Base-by-base conservation (phyloP, 208 protist species). In the Polymyxa betae region DNA sequence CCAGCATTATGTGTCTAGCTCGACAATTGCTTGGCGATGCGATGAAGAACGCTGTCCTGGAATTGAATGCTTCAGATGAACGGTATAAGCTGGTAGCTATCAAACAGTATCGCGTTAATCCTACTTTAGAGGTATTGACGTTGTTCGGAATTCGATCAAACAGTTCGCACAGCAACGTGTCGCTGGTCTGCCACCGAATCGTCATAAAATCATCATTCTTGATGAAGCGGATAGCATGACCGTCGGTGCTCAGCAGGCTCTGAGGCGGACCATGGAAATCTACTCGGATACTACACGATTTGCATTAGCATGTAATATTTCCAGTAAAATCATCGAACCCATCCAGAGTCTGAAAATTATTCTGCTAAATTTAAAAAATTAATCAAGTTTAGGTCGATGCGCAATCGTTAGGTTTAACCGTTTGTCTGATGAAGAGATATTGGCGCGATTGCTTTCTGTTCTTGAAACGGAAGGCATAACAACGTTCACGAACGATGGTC, bases 281-380 rank as follows among this genome's bases (percentile, higher is more conserved):
- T 97, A 98, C 93, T 97, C 97, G 66, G 93, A 92, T 90, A 99
- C 97, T 0, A 99, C 98, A 0, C 95, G 98, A 45, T 99, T 99
- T 94, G 98, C 98, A 60, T 96, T 99, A 87, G 98, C 98, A 24
- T 99, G 98, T 94, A 99, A 99, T 94, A 96, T 95, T 49, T 98
- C 97, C 77, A 96, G 94, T 72, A 99, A 99, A 93, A 99, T 99
- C 52, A 99, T 99, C 90, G 98, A 99, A 92, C 97, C 98, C 0
- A 99, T 99, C 91, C 98, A 99, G 91, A 97, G 95, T 35, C n/a
- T 64, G 52, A 60, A 60, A 60, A 60, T 0, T 77, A 43, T 66
- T 0, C 24, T 66, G 0, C 0, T 0, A 0, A n/a, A 35, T 52
- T 40, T 44, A 38, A 12, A 0, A 40, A n/a, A 43, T 88, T 35